Evolutionary conservation across 2,329 filamentous ascomycete genomes (phyloP), one percentile per base, ranked within the genome.

Genomic region (Magnaporthiopsis poae): DNA sequence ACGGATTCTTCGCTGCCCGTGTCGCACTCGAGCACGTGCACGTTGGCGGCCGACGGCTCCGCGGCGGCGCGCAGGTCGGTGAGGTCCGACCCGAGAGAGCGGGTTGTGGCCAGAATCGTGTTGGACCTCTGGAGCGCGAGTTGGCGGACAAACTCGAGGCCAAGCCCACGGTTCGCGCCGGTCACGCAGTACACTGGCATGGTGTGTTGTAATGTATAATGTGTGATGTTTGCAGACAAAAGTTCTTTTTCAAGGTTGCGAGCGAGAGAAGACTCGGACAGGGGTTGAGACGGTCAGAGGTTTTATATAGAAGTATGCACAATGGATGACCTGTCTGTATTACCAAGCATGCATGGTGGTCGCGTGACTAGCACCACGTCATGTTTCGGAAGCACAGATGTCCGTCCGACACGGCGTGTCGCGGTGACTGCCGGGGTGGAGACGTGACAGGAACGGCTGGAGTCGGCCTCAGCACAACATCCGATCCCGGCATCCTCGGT

Each of bases 171-270:
- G 72, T 71, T 78, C 67, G 70, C 72, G 69, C 75, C 75, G 21
- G 72, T 73, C 63, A 76, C 70, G 67, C 72, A 73, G 68, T 74
- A 76, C 27, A 72, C 69, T 12, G 74, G 72, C 74, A 76, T 76
- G n/a, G 60, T 69, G 12, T 12, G 35, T 36, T 18, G 11, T 61
- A 11, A 33, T 27, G 36, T 11, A 21, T 63, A 21, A 39, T 63
- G 35, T 52, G 36, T 18, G n/a, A 13, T 64, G 27, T 33, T 13
- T 25, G 13, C 11, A 8, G 62, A 36, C 29, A 27, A 4, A 25
- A 21, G 5, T 25, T 9, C 5, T 56, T 56, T 13, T 21, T 46
- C n/a, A 21, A n/a, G 3, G 46, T 25, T 56, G 46, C 46, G 46
- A 21, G 9, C 7, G 46, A 9, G 21, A 9, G 46, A 21, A 56